A percentile compares a stretch with the other conserved stretches of the same genome.
Evolutionary conservation across 1,139 yeast genomes (phyloP).

Genomic region (Candida albicans): DNA sequence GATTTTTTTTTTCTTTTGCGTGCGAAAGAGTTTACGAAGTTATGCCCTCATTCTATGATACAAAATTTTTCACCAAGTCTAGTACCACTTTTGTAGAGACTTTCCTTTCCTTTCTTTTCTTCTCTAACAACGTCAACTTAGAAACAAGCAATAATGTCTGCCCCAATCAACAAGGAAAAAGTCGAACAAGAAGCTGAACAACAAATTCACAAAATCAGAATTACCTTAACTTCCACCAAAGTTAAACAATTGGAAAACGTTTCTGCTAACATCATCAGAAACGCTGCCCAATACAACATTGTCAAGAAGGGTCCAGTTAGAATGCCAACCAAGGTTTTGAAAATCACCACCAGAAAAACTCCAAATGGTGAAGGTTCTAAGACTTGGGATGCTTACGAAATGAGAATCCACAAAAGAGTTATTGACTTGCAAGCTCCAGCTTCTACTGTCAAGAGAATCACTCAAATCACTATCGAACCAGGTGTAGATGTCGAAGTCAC

Average conservation of each 20-base stretch:
- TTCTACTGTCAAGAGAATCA: slow-evolving; percentile 89
- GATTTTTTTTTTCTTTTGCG: background rate
- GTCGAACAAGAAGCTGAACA: slow-evolving; percentile 70
- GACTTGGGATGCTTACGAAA: slow-evolving; percentile 99
- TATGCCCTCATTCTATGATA: background rate
- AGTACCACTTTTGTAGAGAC: background rate
- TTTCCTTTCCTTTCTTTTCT: slow-evolving; percentile 7
- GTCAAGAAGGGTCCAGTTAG: slow-evolving; percentile 98
- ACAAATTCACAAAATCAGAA: slow-evolving; percentile 96
- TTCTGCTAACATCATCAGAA: slow-evolving; percentile 83
- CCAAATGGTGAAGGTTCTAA: slow-evolving; percentile 99
- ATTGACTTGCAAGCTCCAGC: slow-evolving; percentile 98
- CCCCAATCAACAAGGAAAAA: slow-evolving; percentile 77
- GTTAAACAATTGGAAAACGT: slow-evolving; percentile 96
- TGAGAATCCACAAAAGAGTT: slow-evolving; percentile 99
- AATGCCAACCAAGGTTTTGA: slow-evolving; percentile 98
- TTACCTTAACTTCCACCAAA: slow-evolving; percentile 98
- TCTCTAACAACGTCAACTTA: slow-evolving; percentile 45
- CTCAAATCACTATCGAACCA: slow-evolving; percentile 83
- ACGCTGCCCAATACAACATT: slow-evolving; percentile 80
- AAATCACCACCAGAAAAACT: slow-evolving; percentile 99
- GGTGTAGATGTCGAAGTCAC: slow-evolving; percentile 46
- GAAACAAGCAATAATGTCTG: slow-evolving; percentile 60
- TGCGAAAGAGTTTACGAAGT: background rate
- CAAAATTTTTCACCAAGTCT: slow-evolving; percentile 8